These are phyloP conservation scores for Euphorbia corollata DNA, from an alignment of 441 rosid species.

Conservation along the genomic window DNA sequence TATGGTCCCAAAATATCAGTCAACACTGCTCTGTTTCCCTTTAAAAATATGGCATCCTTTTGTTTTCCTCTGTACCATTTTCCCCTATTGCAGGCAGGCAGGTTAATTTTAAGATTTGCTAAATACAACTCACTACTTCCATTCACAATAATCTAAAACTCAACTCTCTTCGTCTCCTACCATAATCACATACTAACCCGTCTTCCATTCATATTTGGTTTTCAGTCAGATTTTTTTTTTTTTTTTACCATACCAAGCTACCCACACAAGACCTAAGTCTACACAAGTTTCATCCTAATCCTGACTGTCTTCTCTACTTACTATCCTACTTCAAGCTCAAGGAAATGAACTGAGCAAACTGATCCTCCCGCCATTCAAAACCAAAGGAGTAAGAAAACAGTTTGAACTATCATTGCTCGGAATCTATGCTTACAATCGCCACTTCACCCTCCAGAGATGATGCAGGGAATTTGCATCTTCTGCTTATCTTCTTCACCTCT, in stretches of 20 bases:
- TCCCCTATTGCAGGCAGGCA: neutral
- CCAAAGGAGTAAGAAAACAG: constrained; percentile 1
- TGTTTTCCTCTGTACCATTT: constrained; percentile 12
- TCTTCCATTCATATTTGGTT: neutral
- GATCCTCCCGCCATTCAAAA: constrained; percentile 19
- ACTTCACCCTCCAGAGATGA: constrained; percentile 44
- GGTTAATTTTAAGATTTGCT: too few relatives aligned
- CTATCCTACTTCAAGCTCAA: constrained; percentile 22
- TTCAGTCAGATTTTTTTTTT: constrained; percentile 23
- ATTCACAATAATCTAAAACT: constrained; percentile 5
- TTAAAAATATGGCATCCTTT: constrained; percentile 5
- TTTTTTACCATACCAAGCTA: constrained; percentile 22
- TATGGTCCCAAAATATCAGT: constrained; percentile 19
- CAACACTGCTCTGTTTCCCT: constrained; percentile 3
- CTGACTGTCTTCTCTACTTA: constrained; percentile 3
- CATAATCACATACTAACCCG: neutral
- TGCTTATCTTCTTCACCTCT: constrained; percentile 59
- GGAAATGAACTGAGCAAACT: constrained; percentile 22
- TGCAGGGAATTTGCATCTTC: constrained; percentile 36
- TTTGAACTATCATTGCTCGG: constrained; percentile 28
- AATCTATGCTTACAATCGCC: constrained; percentile 35
- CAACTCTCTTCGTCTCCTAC: constrained; percentile 10
- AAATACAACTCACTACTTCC: constrained; percentile 13
- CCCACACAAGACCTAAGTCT: constrained; percentile 20
- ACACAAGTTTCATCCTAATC: constrained; percentile 27